Base-by-base conservation (phyloP, 2,329 filamentous ascomycete genomes). In the Colletotrichum simmondsii region DNA sequence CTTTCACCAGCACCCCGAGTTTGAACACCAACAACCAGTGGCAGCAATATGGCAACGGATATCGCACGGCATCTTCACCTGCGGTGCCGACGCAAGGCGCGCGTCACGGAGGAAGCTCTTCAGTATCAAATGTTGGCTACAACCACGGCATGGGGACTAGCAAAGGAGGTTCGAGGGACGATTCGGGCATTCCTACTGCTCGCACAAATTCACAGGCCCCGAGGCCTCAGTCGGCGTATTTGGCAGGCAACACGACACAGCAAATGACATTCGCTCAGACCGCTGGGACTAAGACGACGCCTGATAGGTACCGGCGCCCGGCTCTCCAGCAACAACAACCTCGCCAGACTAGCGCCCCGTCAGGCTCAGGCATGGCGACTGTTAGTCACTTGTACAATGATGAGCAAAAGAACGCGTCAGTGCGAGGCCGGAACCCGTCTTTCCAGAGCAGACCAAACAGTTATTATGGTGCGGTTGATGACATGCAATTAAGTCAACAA, bases 281-380 rank as follows among this genome's bases (percentile, higher is more conserved):
- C 54, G 86, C 88, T 4, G 86, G 90, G 26, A 83, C 86, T 58
- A 95, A 95, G 78, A 86, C 92, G 26, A 91, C 93, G 1, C 94
- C 94, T 1, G 95, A 98, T 80, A 91, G 96, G 72, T 98, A 98
- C 81, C 90, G 95, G 77, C 92, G 95, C 63, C 82, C 88, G 72
- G 87, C 87, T 68, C 86, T 88, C 71, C 89, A 80, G 64, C 81
- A 83, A 42, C 84, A 85, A 58, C 77, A 74, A 65, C 35, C 76
- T 58, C 75, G 74, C 49, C 79, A 77, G 56, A 80, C 79, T 67
- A 83, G 85, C 26, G 78, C 81, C 28, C 84, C 87, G n/a, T 88
- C 87, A 26, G 85, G 86, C 53, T 87, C 87, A 19, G 87, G 87
- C 67, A 88, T 90, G 85, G 86, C 86, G 67, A 86, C 86, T 56